Percentiles rank a stretch among this genome's conserved stretches.
Evolutionary conservation across 2,329 filamentous ascomycete genomes (phyloP).

Genomic region (Thielaviopsis populi): DNA sequence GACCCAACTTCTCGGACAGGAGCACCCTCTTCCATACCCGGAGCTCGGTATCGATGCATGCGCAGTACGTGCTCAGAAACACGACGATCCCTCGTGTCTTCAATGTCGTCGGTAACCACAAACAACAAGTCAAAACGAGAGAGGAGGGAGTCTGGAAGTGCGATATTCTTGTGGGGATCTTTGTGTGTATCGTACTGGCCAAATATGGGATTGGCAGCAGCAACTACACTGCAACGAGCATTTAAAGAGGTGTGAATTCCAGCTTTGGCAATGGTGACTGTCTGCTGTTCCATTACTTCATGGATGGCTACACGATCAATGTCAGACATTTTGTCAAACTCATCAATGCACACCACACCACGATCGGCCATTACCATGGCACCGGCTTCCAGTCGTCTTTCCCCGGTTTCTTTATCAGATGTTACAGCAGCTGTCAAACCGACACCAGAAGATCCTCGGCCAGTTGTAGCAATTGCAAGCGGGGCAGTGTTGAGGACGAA

Average conservation of each 20-base stretch:
- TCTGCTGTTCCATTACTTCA: constrained; percentile 99
- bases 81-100: constrained; percentile 78
- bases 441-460: constrained; percentile 89
- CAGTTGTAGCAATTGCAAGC: constrained; percentile 90
- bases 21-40: constrained; percentile 84
- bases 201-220: constrained; percentile 93
- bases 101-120: constrained; percentile 94
- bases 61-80: constrained; percentile 93
- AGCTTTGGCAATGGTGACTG: constrained; percentile 95
- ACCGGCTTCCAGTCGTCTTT: constrained; percentile 85
- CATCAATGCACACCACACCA: constrained; percentile 95
- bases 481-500: constrained; percentile 97
- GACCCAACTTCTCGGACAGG: constrained; percentile 77
- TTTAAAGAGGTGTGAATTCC: constrained; percentile 97
- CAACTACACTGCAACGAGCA: constrained; percentile 88
- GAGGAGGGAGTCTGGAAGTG: constrained; percentile 83
- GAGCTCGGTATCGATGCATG: constrained; percentile 90
- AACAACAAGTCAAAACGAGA: constrained; percentile 98
- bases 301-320: constrained; percentile 96
- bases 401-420: constrained; percentile 91
- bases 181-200: constrained; percentile 98
- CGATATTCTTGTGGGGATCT: constrained; percentile 96
- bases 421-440: constrained; percentile 96
- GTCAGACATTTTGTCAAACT: constrained; percentile 99
- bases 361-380: constrained; percentile 97